Conservation (phyloP, 164 flowering plant genomes). For the Vitis rotundifolia region DNA sequence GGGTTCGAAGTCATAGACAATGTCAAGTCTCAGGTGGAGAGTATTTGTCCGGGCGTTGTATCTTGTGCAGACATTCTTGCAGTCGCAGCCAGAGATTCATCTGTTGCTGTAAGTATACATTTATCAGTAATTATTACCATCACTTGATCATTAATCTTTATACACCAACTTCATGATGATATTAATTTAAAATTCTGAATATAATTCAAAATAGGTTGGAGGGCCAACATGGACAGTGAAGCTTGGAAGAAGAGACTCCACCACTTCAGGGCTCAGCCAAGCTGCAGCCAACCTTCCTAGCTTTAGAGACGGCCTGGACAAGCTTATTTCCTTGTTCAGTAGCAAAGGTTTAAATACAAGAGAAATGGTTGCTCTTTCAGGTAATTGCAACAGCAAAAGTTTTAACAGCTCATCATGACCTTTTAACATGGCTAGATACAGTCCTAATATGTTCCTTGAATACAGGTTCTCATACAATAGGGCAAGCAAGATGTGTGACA, state of each 20-base stretch:
- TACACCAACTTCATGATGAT: too few relatives aligned
- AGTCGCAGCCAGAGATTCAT: conserved; percentile 39
- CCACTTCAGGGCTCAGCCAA: conserved; percentile 25
- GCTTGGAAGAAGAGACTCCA: conserved; percentile 54
- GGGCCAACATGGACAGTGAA: conserved; percentile 54
- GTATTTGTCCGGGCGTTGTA: conserved; percentile 40
- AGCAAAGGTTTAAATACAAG: conserved; percentile 31
- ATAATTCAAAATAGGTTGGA: conserved; percentile 14
- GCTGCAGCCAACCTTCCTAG: conserved; percentile 39
- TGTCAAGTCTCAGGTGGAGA: conserved; percentile 39
- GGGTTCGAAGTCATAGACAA: conserved; percentile 45
- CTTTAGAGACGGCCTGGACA: conserved; percentile 7
- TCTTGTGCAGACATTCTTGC: conserved; percentile 53
- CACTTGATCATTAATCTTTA: too few relatives aligned
- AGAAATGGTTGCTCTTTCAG: conserved; percentile 57
- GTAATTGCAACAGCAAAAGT: conserved; percentile 3
- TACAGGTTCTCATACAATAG: conserved; percentile 53
- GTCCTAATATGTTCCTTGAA: conserved; percentile 23
- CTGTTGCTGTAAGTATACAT: conserved; percentile 19
- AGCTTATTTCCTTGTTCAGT: conserved; percentile 27
- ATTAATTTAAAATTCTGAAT: too few relatives aligned
- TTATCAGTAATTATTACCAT: neutral
- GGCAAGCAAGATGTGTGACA: conserved; percentile 42
- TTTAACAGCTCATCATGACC: neutral
- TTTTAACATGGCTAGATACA: too few relatives aligned